Evolutionary conservation across 192 early-diverging fungal species (phyloP), one percentile per base, ranked within the genome.

Genomic region (Rhizophagus prolifer): DNA sequence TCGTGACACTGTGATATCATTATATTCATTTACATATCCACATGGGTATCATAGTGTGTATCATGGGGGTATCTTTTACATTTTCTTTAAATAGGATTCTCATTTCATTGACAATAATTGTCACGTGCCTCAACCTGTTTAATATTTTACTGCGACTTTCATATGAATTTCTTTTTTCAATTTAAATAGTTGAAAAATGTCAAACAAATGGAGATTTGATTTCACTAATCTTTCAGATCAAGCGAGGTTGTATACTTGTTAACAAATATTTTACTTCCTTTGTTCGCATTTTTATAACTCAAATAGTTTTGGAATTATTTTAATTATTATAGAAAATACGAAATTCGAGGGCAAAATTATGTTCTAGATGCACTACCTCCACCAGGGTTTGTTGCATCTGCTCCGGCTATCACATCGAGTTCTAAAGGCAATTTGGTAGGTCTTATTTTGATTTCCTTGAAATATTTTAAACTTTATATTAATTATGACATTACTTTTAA

Each of bases 221-320:
- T 76, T 76, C 44, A 38, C 75, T 23, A 76, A 59, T 67, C 58
- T 76, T 70, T 70, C 68, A n/a, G 75, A 76, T 67, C 75, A 58
- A 25, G 54, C 75, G 38, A 66, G 64, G 75, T 66, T n/a, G 46
- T 34, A 13, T 2, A 9, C 36, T 34, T 59, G 26, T 30, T 14
- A 16, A 28, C 1, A 10, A 50, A 47, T 58, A 6, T 5, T 9
- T 34, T 54, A 58, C 14, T 26, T 47, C 10, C 21, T 60, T 36
- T 75, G 62, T 7, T 46, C 2, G 0, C 25, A 64, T 4, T 19
- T 59, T 59, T 16, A 34, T 36, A 21, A n/a, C 19, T 14, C 9
- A 62, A 38, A 14, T 44, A 36, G 5, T 61, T 36, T 64, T 75
- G 36, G 23, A 12, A 25, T 58, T 21, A 19, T 47, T 58, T 19